phyloP scores from a whole-genome alignment of 2,329 filamentous ascomycete species.

The Curvularia eragrostidis region DNA sequence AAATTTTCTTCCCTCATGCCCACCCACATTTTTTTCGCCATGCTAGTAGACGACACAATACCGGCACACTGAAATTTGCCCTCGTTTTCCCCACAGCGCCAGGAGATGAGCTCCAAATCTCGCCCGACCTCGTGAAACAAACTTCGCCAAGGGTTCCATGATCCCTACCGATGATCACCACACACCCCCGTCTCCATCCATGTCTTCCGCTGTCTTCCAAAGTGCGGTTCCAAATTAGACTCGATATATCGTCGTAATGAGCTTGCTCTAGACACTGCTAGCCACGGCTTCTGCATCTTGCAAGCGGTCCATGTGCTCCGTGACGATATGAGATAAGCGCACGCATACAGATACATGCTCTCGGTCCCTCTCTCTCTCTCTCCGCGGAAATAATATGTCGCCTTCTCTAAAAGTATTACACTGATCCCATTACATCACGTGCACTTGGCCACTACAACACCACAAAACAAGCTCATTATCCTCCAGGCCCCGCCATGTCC shows the following conservation, averaged over 20 bases:
- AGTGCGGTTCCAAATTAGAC: neutral
- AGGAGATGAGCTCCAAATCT: slow-evolving; percentile 6
- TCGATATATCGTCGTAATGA: neutral
- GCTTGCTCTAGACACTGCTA: neutral
- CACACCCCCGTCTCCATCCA: neutral
- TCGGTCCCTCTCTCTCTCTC: too few relatives aligned
- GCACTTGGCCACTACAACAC: too few relatives aligned
- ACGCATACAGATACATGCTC: too few relatives aligned
- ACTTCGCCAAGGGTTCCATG: neutral
- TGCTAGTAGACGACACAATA: neutral
- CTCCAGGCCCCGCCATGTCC: too few relatives aligned
- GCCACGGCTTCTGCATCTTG: neutral
- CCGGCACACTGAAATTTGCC: neutral
- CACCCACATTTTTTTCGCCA: neutral
- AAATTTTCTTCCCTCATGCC: neutral
- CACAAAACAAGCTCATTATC: too few relatives aligned
- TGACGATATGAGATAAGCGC: too few relatives aligned
- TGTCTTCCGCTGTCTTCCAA: neutral
- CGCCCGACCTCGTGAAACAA: slow-evolving; percentile 9
- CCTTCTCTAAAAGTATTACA: too few relatives aligned
- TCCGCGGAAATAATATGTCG: too few relatives aligned
- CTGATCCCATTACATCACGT: too few relatives aligned
- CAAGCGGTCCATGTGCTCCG: neutral
- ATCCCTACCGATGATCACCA: slow-evolving; percentile 3
- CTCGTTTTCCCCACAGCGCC: slow-evolving; percentile 5